A percentile compares a stretch with the other conserved stretches of the same genome.
These are phyloP conservation scores for Fusarium bulbicola DNA, from an alignment of 2,329 filamentous ascomycete genomes.

Conservation along the genomic window DNA sequence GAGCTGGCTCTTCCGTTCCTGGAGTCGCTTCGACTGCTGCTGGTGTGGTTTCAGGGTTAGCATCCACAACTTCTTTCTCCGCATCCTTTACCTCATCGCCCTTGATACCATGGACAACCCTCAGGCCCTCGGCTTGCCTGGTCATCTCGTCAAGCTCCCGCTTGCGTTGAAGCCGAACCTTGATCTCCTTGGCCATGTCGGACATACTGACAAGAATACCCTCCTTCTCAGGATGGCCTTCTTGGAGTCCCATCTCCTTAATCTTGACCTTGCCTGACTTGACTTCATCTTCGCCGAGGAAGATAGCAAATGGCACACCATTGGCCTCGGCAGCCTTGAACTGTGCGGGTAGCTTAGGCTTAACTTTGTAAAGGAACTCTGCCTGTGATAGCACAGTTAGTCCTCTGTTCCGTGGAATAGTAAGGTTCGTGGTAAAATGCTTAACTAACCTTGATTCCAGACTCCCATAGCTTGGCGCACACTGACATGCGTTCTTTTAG, in stretches of 20 bases:
- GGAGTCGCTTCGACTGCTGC: constrained; percentile 15
- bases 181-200: constrained; percentile 71
- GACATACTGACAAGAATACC: constrained; percentile 76
- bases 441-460: constrained; percentile 76
- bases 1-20: constrained; percentile 18
- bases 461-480: constrained; percentile 81
- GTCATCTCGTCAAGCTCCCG: constrained; percentile 55
- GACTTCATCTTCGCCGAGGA: constrained; percentile 91
- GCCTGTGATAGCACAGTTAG: constrained; percentile 58
- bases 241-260: constrained; percentile 78
- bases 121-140: constrained; percentile 55
- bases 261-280: constrained; percentile 84
- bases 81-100: constrained; percentile 34
- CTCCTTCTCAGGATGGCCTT: constrained; percentile 90
- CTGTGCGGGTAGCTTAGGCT: constrained; percentile 87
- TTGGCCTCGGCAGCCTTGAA: constrained; percentile 89
- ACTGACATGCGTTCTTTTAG: constrained; percentile 86
- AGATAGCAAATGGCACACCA: constrained; percentile 85
- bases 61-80: constrained; percentile 25
- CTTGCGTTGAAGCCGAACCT: constrained; percentile 54
- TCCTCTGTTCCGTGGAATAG: constrained; percentile 20
- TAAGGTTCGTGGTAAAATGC: neutral
- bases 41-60: constrained; percentile 20
- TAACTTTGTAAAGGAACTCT: constrained; percentile 89
- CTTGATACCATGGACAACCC: constrained; percentile 58